These are phyloP conservation scores for Rhizoctonia solani DNA, from an alignment of 1,284 basidiomycete genomes.

Conservation along the genomic window DNA sequence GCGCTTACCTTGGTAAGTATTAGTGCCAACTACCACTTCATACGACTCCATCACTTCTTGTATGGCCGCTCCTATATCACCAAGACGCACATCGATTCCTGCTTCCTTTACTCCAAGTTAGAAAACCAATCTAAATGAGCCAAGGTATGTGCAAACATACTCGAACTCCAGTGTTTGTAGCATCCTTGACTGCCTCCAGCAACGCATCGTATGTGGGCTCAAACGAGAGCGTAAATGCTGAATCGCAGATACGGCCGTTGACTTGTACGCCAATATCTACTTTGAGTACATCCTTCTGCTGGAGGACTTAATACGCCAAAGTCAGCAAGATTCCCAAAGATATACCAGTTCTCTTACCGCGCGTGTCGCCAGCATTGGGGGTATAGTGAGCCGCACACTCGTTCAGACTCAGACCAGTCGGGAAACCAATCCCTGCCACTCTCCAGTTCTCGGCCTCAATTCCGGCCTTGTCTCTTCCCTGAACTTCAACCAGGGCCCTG, in stretches of 20 bases:
- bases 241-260: conserved; percentile 91
- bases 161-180: conserved; percentile 88
- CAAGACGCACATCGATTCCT: conserved; percentile 93
- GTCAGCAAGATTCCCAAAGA: neutral
- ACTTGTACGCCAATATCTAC: conserved; percentile 98
- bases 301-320: conserved; percentile 60
- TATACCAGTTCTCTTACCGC: conserved; percentile 52
- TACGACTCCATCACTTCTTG: conserved; percentile 99
- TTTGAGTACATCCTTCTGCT: conserved; percentile 88
- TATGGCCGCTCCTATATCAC: conserved; percentile 89
- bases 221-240: conserved; percentile 91
- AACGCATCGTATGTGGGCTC: conserved; percentile 91
- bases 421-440: conserved; percentile 82
- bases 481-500: conserved; percentile 77
- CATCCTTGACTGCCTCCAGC: conserved; percentile 89
- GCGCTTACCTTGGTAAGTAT: conserved; percentile 76
- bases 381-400: conserved; percentile 97
- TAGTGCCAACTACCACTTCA: conserved; percentile 87
- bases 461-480: conserved; percentile 58
- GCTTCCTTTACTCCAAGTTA: conserved; percentile 67
- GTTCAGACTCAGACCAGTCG: conserved; percentile 95
- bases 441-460: conserved; percentile 54
- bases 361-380: conserved; percentile 93
- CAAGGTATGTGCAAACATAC: conserved; percentile 50
- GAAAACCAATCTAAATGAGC: conserved; percentile 9